Evolutionary conservation across 441 rosid species (phyloP).

Genomic region (Populus hybrid): DNA sequence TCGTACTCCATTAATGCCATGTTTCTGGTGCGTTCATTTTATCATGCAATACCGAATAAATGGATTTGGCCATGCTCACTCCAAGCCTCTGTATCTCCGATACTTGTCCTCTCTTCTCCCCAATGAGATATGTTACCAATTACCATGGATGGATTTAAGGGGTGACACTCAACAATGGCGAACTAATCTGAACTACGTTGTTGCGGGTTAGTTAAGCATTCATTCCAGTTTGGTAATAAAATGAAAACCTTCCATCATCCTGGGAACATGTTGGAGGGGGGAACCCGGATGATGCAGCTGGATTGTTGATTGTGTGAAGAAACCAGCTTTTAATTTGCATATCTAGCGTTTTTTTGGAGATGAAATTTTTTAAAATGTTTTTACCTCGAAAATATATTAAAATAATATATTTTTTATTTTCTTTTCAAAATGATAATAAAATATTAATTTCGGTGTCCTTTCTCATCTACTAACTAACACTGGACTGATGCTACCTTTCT

Average conservation of each 20-base stretch:
- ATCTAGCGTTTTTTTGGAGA: no score
- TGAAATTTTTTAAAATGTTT: no score
- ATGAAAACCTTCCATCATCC: not conserved
- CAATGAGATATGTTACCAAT: no score
- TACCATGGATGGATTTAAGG: not conserved
- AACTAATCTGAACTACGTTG: not conserved
- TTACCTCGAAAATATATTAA: no score
- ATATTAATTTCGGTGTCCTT: no score
- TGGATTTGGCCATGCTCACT: not conserved
- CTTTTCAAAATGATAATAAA: no score
- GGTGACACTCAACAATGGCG: not conserved
- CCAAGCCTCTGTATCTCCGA: not conserved
- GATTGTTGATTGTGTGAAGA: not conserved
- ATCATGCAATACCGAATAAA: not conserved
- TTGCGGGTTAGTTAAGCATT: not conserved
- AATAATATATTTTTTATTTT: no score
- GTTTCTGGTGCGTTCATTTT: conserved; percentile 6
- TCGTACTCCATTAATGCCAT: not conserved
- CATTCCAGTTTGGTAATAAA: not conserved
- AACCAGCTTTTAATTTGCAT: not conserved
- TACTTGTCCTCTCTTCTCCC: no score
- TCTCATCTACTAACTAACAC: not conserved
- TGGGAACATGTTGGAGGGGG: no score
- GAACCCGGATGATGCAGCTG: not conserved
- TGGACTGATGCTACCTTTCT: not conserved